Base-by-base conservation (phyloP, 2,329 filamentous ascomycete species). In the Pseudogymnoascus sp. region DNA sequence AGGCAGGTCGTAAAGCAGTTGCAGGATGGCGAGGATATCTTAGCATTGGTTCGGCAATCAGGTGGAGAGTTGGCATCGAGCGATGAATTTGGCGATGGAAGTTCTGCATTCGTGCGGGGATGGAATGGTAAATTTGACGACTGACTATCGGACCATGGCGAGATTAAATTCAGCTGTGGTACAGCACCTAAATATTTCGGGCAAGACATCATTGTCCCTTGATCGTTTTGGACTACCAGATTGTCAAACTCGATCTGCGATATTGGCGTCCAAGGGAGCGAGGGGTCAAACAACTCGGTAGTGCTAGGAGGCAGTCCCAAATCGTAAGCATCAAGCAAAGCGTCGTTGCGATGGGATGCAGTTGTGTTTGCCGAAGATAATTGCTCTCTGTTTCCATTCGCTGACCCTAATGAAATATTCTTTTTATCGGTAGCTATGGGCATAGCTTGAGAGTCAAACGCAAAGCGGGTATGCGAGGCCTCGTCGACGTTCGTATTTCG, bases 1-100 rank as follows among this genome's bases (percentile, higher is more conserved):
- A 82, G 72, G 43, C 79, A 81, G 18, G 72, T 72, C 1, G 76
- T 74, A 66, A 82, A 81, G 69, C 80, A 82, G 6, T 74, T 76
- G 67, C 80, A 82, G 1, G 75, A 61, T 14, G 66, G 14, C 12
- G 59, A 40, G 21, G 56, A 40, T 40, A 60, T 37, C 28, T 40
- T 60, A 1, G 56, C 6, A 40, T 37, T 37, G 31, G 31, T 25
- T 36, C 31, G 11, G 21, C 16, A 23, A 36, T 60, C 21, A 31
- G 31, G 31, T 37, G 56, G 36, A n/a, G 31, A 60, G 36, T 9
- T 60, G 31, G 31, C 3, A 25, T 40, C 14, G 18, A 25, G 18
- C 25, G 16, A 37, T 37, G 31, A n/a, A 37, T 36, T 38, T 40
- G 56, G 16, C 12, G 56, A 36, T 38, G 56, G 36, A 21, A 38